These are phyloP conservation scores for Phytophthora kernoviae DNA, from an alignment of 352 stramenopile genomes.

Conservation along the genomic window DNA sequence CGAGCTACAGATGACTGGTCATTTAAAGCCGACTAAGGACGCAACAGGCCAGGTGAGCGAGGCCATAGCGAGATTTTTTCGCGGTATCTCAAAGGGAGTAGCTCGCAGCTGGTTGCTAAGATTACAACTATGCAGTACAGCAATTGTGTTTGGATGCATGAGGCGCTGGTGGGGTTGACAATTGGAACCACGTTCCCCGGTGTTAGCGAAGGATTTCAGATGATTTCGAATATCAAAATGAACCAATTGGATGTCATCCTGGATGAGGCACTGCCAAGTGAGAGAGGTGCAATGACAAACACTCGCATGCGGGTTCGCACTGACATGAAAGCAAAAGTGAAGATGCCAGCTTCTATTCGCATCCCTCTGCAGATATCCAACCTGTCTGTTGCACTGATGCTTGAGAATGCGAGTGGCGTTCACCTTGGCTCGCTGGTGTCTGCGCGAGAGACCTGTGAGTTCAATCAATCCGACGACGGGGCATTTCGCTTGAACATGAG, in stretches of 20 bases:
- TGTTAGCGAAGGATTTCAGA: constrained; percentile 55
- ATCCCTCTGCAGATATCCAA: constrained; percentile 75
- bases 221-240: constrained; percentile 73
- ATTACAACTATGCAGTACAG: constrained; percentile 55
- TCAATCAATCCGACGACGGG: constrained; percentile 57
- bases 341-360: constrained; percentile 72
- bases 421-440: constrained; percentile 61
- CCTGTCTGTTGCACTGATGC: constrained; percentile 58
- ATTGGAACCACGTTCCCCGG: constrained; percentile 71
- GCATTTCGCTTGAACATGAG: constrained; percentile 80
- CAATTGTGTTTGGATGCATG: constrained; percentile 67
- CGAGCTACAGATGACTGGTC: constrained; percentile 46
- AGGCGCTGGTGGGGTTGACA: constrained; percentile 61
- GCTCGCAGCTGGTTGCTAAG: constrained; percentile 58
- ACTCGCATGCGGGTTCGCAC: constrained; percentile 75
- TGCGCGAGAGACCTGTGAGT: constrained; percentile 59
- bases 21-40: constrained; percentile 55
- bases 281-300: constrained; percentile 47
- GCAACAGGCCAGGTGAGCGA: constrained; percentile 48
- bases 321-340: constrained; percentile 65
- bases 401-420: constrained; percentile 43
- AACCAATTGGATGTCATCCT: constrained; percentile 72
- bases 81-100: constrained; percentile 56
- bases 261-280: constrained; percentile 25
- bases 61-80: constrained; percentile 72